Base-by-base conservation (phyloP, 495 filamentous ascomycete species). In the Xylaria venustula region DNA sequence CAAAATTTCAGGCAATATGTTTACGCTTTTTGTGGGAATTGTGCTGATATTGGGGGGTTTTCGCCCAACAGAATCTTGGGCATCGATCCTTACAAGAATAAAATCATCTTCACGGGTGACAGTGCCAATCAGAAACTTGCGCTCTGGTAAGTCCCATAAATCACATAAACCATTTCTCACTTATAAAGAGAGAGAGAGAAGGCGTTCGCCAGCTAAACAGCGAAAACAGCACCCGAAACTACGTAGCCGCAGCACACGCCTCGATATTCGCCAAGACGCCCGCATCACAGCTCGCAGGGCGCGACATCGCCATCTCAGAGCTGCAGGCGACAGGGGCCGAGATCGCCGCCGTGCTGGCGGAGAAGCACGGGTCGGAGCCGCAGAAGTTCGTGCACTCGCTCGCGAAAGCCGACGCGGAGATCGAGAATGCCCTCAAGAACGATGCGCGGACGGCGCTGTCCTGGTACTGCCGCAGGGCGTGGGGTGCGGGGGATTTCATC, bases 201-300 rank as follows among this genome's bases (percentile, higher is more conserved):
- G n/a, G n/a, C n/a, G n/a, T n/a, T 3, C 20, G 4, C 25, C 11
- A 52, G 32, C 49, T 52, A n/a, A 52, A 22, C 20, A 17, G 25
- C 4, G 7, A 17, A 17, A 49, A 45, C 47, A 66, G 66, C 22
- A 59, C 65, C 9, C 54, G 67, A 26, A 61, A 65, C 17, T 70
- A 67, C 17, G 63, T 70, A 5, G 65, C 64, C 22, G 60, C 55
- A 48, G 67, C 62, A 11, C 65, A 70, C 40, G 60, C 65, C 26
- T 67, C 59, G 19, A 67, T 67, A 45, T 70, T 70, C 8, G 62
- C 67, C 0, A 50, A 25, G 2, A 67, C 65, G 19, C 60, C 67
- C 25, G 60, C 60, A 12, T 55, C 56, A 9, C 52, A 64, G 28
- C 57, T 67, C 2, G 22, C 36, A 19, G 62, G 53, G 2, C 56